Evolutionary conservation across 257 asterid genomes (phyloP), one percentile per base, ranked within the genome.

Genomic region (Catharanthus roseus): DNA sequence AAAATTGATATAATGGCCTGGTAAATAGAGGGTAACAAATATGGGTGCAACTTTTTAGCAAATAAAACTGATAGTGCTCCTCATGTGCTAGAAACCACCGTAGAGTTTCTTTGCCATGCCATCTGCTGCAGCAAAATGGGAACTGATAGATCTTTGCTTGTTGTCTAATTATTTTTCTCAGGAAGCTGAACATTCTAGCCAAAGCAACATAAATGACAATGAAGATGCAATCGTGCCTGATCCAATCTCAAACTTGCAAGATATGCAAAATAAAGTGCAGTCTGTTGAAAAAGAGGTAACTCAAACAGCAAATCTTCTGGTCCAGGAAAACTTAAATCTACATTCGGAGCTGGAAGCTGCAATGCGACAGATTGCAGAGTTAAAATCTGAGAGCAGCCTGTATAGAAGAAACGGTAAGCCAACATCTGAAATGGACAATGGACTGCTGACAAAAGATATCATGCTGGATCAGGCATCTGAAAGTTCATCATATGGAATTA

Each of bases 391-490:
- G 77, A 78, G 79, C 54, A 82, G 85, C 68, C 82, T 67, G 34
- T 63, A 63, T 63, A 75, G 89, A 82, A 81, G 90, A 75, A 80
- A 75, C 42, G 62, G 75, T 50, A 81, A 83, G 80, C 88, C 85
- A 8, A 70, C 81, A 78, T 76, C 83, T 21, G 99, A 89, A 82
- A 88, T 72, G 34, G 96, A 88, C 36, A 85, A 71, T n/a, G 75
- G 82, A 56, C 86, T 90, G 53, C 60, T 91, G 82, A 86, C 98
- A 41, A 95, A 95, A 80, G 99, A 95, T 66, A 95, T 95, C 3
- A 81, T 91, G 81, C 99, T 95, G 65, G 99, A 95, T 79, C 98
- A 91, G 78, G 77, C 83, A 65, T 89, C 98, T 5, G 97, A 89
- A 63, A 82, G 86, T 78, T 86, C 99, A 11, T 82, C 95, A 9